Conservation (phyloP, 306 rosid genomes). For the Trifolium fragiferum region DNA sequence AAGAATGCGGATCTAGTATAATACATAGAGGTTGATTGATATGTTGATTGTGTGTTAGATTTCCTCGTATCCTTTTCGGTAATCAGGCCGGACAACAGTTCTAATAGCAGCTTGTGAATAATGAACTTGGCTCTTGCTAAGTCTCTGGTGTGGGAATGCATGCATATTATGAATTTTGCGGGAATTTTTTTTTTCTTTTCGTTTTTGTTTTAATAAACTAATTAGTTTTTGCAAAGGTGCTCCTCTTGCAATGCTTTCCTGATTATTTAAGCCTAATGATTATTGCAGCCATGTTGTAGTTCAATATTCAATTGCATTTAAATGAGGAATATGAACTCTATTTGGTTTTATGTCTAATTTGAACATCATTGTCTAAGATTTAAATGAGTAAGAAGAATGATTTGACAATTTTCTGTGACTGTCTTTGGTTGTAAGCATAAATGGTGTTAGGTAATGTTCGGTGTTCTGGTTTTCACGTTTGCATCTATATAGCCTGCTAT, state of each 20-base stretch:
- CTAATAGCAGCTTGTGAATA: neutral
- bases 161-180: neutral
- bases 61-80: neutral
- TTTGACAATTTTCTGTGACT: too few species aligned
- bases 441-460: too few species aligned
- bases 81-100: neutral
- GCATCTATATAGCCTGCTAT: too few species aligned
- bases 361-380: too few species aligned
- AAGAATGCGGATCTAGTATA: neutral
- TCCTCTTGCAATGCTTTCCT: neutral
- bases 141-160: neutral
- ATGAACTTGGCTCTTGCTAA: neutral
- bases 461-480: too few species aligned
- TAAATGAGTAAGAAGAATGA: too few species aligned
- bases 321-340: too few species aligned
- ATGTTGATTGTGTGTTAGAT: slow-evolving; percentile 11
- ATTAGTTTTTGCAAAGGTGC: slow-evolving; percentile 11
- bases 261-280: neutral
- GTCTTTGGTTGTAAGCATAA: too few species aligned
- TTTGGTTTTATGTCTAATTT: too few species aligned
- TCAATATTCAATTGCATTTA: too few species aligned
- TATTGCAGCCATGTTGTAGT: too few species aligned
- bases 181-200: neutral
- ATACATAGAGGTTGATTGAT: slow-evolving; percentile 11
- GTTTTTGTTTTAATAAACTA: neutral